Conservation (phyloP, 2,329 filamentous ascomycete genomes). For the Diaporthe ilicicola region DNA sequence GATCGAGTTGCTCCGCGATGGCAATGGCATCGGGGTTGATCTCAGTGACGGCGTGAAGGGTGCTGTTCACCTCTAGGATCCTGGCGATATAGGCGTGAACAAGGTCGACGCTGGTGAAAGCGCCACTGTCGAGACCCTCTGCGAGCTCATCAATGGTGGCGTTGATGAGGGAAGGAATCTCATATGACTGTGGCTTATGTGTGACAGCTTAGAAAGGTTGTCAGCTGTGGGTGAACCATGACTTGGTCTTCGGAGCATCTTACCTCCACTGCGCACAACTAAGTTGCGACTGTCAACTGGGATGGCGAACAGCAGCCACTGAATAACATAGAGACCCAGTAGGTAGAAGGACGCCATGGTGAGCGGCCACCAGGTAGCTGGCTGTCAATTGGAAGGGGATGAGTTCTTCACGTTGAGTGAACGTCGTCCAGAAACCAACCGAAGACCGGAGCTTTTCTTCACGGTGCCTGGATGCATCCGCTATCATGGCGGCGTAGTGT, state of each 20-base stretch:
- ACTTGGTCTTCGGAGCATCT: background rate
- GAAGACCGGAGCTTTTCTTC: background rate
- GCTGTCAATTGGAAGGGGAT: background rate
- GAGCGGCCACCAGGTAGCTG: background rate
- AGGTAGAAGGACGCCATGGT: background rate
- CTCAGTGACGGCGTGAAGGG: slow-evolving; percentile 45
- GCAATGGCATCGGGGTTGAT: slow-evolving; percentile 49
- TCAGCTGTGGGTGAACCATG: background rate
- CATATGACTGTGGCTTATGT: background rate
- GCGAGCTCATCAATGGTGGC: slow-evolving; percentile 45
- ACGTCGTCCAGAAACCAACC: background rate
- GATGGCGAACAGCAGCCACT: slow-evolving; percentile 1
- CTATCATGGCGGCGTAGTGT: background rate
- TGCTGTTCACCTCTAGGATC: slow-evolving; percentile 46
- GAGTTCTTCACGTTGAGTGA: background rate
- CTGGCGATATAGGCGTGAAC: slow-evolving; percentile 41
- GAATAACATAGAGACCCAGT: background rate
- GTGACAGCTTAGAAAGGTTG: background rate
- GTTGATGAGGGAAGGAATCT: slow-evolving; percentile 44
- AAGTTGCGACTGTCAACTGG: background rate
- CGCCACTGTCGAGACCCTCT: slow-evolving; percentile 41
- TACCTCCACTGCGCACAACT: slow-evolving; percentile 3
- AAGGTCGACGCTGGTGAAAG: slow-evolving; percentile 49
- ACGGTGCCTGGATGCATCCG: background rate
- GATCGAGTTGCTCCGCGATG: slow-evolving; percentile 48